phyloP scores from a whole-genome alignment of 176 grass and related monocot genomes.

The Eleusine coracana region DNA sequence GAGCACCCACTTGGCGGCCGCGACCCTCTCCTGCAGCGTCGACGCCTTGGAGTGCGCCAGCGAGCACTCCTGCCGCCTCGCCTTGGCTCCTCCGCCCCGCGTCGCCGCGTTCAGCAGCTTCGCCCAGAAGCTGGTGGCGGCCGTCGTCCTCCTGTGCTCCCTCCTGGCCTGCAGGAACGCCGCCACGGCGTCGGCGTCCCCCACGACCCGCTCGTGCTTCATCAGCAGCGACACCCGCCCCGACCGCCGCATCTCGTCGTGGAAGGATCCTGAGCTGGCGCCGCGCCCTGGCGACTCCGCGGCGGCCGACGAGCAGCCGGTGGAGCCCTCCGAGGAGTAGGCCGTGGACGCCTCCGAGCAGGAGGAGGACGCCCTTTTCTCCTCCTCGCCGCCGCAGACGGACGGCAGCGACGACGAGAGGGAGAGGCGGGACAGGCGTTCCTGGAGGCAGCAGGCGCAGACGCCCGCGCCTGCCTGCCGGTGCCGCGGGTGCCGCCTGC shows the following conservation, averaged over 20 bases:
- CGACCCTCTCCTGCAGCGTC: conserved; percentile 49
- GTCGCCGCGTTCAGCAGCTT: conserved; percentile 66
- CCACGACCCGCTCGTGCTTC: conserved; percentile 45
- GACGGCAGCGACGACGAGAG: conserved; percentile 47
- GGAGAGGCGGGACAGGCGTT: conserved; percentile 63
- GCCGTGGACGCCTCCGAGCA: conserved; percentile 43
- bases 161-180: conserved; percentile 34
- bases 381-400: conserved; percentile 11
- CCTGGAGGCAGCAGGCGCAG: conserved; percentile 75
- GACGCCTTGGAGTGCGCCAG: conserved; percentile 48
- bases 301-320: conserved; percentile 25
- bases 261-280: conserved; percentile 57
- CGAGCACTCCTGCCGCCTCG: conserved; percentile 46
- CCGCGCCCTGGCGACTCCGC: not conserved
- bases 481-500: conserved; percentile 65
- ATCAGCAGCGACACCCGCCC: conserved; percentile 54
- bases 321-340: conserved; percentile 39
- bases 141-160: conserved; percentile 36
- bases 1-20: conserved; percentile 63
- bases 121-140: conserved; percentile 58
- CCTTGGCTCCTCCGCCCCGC: conserved; percentile 11
- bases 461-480: conserved; percentile 50
- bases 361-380: conserved; percentile 37
- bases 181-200: conserved; percentile 42
- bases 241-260: conserved; percentile 36